Percentiles rank a stretch among this genome's conserved stretches.
Evolutionary conservation across 257 asterid genomes (phyloP).

Genomic region (Nicotiana undulata): DNA sequence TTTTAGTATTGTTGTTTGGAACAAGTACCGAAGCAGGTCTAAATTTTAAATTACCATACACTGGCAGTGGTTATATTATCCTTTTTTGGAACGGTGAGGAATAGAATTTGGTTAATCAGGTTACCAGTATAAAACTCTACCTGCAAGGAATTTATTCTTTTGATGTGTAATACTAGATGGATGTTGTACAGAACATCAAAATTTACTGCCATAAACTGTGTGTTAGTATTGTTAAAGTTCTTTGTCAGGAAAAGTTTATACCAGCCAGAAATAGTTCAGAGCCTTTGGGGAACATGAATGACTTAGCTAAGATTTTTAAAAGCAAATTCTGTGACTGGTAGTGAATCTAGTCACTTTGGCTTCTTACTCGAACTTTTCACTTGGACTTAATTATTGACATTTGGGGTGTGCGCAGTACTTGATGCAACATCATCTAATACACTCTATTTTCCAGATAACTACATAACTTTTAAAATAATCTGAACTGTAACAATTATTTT

Average conservation of each 20-base stretch:
- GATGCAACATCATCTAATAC: neutral
- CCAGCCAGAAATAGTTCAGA: neutral
- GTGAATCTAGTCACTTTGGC: neutral
- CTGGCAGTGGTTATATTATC: neutral
- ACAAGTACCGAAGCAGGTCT: neutral
- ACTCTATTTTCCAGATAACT: neutral
- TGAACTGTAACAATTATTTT: neutral
- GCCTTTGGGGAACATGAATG: neutral
- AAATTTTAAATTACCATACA: neutral
- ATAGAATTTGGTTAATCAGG: neutral
- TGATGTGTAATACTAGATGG: neutral
- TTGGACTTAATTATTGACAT: neutral
- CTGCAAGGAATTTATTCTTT: neutral
- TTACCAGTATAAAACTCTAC: neutral
- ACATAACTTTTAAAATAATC: neutral
- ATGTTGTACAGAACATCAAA: neutral
- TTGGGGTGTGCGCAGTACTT: neutral
- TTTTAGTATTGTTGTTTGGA: neutral
- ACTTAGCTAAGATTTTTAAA: neutral
- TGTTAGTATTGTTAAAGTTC: neutral
- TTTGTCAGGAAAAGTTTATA: neutral
- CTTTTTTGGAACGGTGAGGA: neutral
- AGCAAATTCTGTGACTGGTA: neutral
- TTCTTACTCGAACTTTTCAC: neutral
- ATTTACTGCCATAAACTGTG: neutral